phyloP scores from a whole-genome alignment of 306 rosid genomes.

The Spatholobus suberectus region DNA sequence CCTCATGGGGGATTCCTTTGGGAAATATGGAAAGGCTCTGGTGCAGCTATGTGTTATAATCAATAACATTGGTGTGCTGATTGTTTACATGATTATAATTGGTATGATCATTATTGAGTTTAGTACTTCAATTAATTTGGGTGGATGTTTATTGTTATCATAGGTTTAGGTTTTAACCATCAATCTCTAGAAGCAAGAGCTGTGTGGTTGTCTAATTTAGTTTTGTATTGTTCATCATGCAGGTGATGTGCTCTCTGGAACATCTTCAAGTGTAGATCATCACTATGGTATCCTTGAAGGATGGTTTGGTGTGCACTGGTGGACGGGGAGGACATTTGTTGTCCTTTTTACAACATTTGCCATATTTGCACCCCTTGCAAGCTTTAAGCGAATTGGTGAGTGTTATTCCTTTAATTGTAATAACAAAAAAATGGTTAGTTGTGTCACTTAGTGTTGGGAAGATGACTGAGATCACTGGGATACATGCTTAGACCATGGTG shows the following conservation, averaged over 20 bases:
- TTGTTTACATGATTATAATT: conserved; percentile 92
- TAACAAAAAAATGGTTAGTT: neutral
- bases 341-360: conserved; percentile 72
- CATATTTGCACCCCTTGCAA: conserved; percentile 78
- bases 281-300: conserved; percentile 86
- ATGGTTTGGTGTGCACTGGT: conserved; percentile 94
- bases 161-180: conserved; percentile 33
- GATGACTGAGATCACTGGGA: neutral
- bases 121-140: neutral
- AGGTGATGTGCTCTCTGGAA: conserved; percentile 97
- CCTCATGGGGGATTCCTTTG: conserved; percentile 87
- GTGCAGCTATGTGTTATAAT: conserved; percentile 71
- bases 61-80: conserved; percentile 80
- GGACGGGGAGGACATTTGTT: conserved; percentile 71
- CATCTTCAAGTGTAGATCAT: conserved; percentile 80
- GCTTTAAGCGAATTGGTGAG: conserved; percentile 88
- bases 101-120: conserved; percentile 51
- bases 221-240: conserved; percentile 45
- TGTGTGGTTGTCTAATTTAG: conserved; percentile 42
- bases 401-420: neutral
- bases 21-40: conserved; percentile 72
- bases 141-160: conserved; percentile 20
- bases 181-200: neutral
- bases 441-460: conserved; percentile 6
- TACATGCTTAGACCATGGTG: neutral